Evolutionary conservation across 306 rosid genomes (phyloP).

Genomic region (Senna tora): DNA sequence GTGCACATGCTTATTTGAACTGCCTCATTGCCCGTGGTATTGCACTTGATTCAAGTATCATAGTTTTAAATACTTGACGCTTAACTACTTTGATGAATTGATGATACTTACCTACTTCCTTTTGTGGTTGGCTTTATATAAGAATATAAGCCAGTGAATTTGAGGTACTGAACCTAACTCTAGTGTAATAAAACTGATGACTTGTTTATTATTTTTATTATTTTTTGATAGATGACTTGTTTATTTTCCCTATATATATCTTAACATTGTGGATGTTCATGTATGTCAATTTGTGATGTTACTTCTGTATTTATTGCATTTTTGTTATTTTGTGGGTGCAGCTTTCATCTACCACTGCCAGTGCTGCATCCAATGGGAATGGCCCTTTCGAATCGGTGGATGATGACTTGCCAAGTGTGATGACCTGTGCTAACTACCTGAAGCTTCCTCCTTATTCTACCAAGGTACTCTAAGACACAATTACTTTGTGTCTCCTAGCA

Average conservation of each 20-base stretch:
- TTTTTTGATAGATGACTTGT: background rate
- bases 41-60: background rate
- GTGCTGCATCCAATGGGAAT: slow-evolving; percentile 63
- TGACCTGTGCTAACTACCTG: slow-evolving; percentile 97
- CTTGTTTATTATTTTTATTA: background rate
- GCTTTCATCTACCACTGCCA: slow-evolving; percentile 73
- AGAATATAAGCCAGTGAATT: background rate
- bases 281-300: background rate
- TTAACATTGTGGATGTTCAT: background rate
- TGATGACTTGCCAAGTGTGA: slow-evolving; percentile 95
- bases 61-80: background rate
- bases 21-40: too few relatives aligned
- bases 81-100: background rate
- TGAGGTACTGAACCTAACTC: background rate
- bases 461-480: slow-evolving; percentile 55
- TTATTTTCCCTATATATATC: background rate
- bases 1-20: background rate
- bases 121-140: background rate
- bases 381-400: slow-evolving; percentile 84
- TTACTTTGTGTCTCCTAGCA: background rate
- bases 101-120: background rate
- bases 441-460: slow-evolving; percentile 98
- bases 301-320: background rate
- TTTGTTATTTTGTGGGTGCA: slow-evolving; percentile 45
- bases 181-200: background rate